Evolutionary conservation across 805 yeast genomes (phyloP).

Genomic region (Candida pini): DNA sequence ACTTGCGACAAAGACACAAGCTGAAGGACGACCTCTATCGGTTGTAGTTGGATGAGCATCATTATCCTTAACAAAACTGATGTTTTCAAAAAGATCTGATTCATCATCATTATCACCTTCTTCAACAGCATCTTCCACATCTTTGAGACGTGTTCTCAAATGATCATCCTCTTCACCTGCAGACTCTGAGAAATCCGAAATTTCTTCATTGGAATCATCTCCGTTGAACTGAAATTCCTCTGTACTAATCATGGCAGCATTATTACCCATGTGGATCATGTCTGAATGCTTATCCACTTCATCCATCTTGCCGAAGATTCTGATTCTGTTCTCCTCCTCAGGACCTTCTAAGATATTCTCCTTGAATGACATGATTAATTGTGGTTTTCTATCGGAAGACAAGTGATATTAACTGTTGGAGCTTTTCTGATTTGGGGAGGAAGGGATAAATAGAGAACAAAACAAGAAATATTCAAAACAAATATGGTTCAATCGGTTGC

Average conservation of each 20-base stretch:
- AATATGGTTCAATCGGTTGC: too few species aligned
- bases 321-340: slow-evolving; percentile 15
- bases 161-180: slow-evolving; percentile 6
- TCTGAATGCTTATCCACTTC: too few species aligned
- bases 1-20: slow-evolving; percentile 89
- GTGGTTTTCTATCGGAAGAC: too few species aligned
- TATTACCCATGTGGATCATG: too few species aligned
- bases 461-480: too few species aligned
- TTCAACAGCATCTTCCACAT: slow-evolving; percentile 2
- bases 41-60: slow-evolving; percentile 14
- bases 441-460: too few species aligned
- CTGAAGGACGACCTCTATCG: slow-evolving; percentile 62
- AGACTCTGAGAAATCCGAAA: slow-evolving; percentile 15
- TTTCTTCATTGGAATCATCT: slow-evolving; percentile 14
- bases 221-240: slow-evolving; percentile 10
- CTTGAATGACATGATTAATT: too few species aligned
- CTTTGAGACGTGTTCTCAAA: not conserved
- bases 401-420: too few species aligned
- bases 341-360: too few species aligned
- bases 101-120: slow-evolving; percentile 6
- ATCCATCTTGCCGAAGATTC: slow-evolving; percentile 11
- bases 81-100: slow-evolving; percentile 11
- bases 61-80: slow-evolving; percentile 12
- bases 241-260: slow-evolving; percentile 8
- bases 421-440: too few species aligned